Evolutionary conservation across 768 basidiomycete genomes (phyloP).

Genomic region (Podaxis sp.): DNA sequence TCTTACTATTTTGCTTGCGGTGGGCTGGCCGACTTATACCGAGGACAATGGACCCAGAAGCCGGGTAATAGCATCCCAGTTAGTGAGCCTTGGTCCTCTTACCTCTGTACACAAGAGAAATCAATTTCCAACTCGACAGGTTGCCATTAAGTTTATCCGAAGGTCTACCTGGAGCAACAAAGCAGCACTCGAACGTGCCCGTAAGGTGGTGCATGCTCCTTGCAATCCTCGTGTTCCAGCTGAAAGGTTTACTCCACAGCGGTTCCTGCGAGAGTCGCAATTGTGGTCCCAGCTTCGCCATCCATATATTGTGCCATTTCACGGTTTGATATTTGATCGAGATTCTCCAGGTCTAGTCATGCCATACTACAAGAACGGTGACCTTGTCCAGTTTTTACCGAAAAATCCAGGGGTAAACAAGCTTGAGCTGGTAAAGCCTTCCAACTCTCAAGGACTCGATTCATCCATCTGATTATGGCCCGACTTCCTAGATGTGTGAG

Average conservation of each 20-base stretch:
- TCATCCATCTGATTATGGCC: not conserved
- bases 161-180: not conserved
- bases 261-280: slow-evolving; percentile 12
- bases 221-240: not conserved
- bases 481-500: slow-evolving; percentile 9
- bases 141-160: slow-evolving; percentile 11
- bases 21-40: slow-evolving; percentile 15
- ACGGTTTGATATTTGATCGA: slow-evolving; percentile 14
- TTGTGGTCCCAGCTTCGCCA: slow-evolving; percentile 11
- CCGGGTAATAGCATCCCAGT: not conserved
- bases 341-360: slow-evolving; percentile 13
- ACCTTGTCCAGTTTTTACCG: not conserved
- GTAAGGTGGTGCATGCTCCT: not conserved
- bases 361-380: slow-evolving; percentile 15
- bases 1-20: slow-evolving; percentile 14
- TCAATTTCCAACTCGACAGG: not conserved
- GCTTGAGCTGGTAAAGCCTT: slow-evolving; percentile 10
- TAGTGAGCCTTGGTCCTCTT: not conserved
- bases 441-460: not conserved
- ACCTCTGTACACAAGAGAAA: not conserved
- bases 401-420: slow-evolving; percentile 19
- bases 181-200: not conserved
- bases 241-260: slow-evolving; percentile 4
- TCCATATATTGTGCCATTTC: slow-evolving; percentile 14
- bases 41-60: slow-evolving; percentile 10